Conservation (phyloP, 176 grass and related monocot species). For the Hordeum marinum region DNA sequence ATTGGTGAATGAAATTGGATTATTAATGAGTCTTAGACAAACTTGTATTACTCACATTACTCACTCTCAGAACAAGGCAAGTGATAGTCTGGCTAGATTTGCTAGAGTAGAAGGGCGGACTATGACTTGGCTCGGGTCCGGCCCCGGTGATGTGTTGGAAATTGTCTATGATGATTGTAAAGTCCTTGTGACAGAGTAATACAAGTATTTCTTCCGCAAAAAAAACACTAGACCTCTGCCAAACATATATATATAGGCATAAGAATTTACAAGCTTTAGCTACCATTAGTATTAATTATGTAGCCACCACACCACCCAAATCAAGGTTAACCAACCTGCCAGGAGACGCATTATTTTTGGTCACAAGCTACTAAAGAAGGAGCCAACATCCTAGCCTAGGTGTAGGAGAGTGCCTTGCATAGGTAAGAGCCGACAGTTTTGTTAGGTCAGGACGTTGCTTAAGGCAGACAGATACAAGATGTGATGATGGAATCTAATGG, state of each 20-base stretch:
- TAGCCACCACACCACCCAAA: neutral
- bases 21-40: no score
- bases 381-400: neutral
- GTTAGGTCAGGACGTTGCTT: conserved; percentile 35
- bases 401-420: neutral
- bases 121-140: no score
- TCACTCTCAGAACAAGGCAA: no score
- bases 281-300: neutral
- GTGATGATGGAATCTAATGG: conserved; percentile 13
- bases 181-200: no score
- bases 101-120: no score
- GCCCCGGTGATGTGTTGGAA: no score
- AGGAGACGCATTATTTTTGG: neutral
- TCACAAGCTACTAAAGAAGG: neutral
- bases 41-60: no score
- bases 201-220: no score
- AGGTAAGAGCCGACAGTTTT: neutral
- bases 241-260: neutral
- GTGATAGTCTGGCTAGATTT: no score
- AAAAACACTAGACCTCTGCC: no score
- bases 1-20: no score
- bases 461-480: neutral
- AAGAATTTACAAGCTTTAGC: neutral
- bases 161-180: no score
- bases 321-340: neutral